Evolutionary conservation across 2,329 filamentous ascomycete genomes (phyloP), one percentile per base, ranked within the genome.

Genomic region (Geosmithia putterillii): DNA sequence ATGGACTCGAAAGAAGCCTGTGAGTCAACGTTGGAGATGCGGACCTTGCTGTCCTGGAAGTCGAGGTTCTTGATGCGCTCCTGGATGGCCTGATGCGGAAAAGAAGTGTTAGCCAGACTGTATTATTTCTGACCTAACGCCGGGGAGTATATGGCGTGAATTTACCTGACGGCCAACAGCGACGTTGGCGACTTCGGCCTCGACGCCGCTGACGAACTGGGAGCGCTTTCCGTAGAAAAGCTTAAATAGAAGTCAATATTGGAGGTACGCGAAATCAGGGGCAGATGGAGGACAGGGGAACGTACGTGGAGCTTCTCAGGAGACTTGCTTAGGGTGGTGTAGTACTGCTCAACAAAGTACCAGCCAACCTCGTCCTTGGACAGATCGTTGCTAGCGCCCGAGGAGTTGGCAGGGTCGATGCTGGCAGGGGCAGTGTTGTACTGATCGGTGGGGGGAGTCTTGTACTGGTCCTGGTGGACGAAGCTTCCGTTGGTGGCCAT

Each of bases 321-420:
- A 52, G 73, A 85, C 67, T 90, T 89, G 79, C 89, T 95, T 59
- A 98, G 70, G 48, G 88, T 98, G 54, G 86, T 96, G 70, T 98
- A 98, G 74, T 95, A 98, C 66, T 95, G 88, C 76, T 96, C 89
- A 46, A 98, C 92, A 55, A 98, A 98, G 70, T 90, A 96, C 92
- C 92, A 98, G 65, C 88, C 92, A 53, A 98, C 88, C 70, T 96
- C 87, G 62, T 95, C 88, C 71, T 95, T 95, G 55, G 73, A 71
- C 36, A 79, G 66, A 54, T 74, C 70, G 58, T 58, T 67, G 54
- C 62, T 66, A 44, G 41, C 34, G 15, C 55, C 55, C 36, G 57
- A 51, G 49, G 56, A 53, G 47, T 56, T 51, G 47, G 59, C 50
- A 46, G 58, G 53, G 44, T 60, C 60, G 46, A 56, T 54, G 41